A percentile compares a stretch with the other conserved stretches of the same genome.
Conservation (phyloP, 163 green algal species). For the Coccomyxa subellipsoidea region DNA sequence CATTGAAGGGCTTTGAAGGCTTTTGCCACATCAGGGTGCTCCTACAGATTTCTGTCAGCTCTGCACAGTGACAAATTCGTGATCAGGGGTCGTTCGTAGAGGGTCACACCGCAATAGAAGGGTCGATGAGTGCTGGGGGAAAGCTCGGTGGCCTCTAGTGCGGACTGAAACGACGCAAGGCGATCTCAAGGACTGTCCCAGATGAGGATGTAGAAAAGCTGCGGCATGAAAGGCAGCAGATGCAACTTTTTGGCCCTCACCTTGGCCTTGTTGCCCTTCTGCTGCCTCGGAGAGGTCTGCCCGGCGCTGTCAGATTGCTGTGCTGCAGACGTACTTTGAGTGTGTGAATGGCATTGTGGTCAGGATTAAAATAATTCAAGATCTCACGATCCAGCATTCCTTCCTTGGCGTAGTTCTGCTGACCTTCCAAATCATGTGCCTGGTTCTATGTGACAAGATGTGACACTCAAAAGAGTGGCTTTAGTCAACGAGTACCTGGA, state of each 20-base stretch:
- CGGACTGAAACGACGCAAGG: neutral
- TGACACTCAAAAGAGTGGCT: neutral
- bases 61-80: too few relatives aligned
- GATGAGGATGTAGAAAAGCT: neutral
- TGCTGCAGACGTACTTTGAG: neutral
- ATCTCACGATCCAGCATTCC: neutral
- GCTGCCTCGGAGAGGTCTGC: neutral
- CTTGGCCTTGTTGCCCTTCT: neutral
- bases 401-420: too few relatives aligned
- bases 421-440: neutral
- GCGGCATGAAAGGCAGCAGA: neutral
- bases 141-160: neutral
- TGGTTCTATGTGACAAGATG: neutral
- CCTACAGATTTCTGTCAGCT: too few relatives aligned
- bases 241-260: neutral
- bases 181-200: neutral
- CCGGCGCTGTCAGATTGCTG: neutral
- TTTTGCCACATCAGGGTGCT: too few relatives aligned
- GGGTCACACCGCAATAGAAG: too few relatives aligned
- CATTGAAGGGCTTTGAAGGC: too few relatives aligned
- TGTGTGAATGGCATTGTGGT: neutral
- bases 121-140: neutral
- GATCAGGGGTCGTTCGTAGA: neutral
- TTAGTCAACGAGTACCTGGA: neutral
- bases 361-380: neutral